phyloP scores from a whole-genome alignment of 805 yeast genomes.

The Dipodascus albidus region DNA sequence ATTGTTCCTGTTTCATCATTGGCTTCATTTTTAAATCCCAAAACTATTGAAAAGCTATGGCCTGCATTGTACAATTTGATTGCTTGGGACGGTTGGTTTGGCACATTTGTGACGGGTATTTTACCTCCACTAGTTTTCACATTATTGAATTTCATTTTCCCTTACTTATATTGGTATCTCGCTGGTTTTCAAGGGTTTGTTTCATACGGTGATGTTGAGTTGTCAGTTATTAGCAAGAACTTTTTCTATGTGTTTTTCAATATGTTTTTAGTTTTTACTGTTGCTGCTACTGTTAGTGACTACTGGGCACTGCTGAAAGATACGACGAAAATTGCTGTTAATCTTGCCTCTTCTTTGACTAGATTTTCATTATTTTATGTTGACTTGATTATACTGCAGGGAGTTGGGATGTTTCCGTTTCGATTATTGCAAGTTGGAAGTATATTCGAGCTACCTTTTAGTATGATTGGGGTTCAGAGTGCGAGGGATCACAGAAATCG shows the following conservation, averaged over 20 bases:
- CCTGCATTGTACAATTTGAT: constrained; percentile 69
- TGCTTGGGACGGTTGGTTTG: constrained; percentile 56
- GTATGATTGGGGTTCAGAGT: constrained; percentile 54
- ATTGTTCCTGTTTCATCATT: constrained; percentile 76
- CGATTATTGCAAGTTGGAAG: constrained; percentile 74
- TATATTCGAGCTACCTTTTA: constrained; percentile 60
- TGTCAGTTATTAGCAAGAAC: constrained; percentile 82
- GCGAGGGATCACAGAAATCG: constrained; percentile 71
- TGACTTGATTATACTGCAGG: constrained; percentile 71
- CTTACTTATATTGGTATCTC: constrained; percentile 75
- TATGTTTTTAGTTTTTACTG: constrained; percentile 83
- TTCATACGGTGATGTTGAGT: constrained; percentile 85
- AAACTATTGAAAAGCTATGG: constrained; percentile 69
- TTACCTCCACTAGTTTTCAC: constrained; percentile 89
- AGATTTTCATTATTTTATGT: constrained; percentile 81
- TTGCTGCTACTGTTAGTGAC: constrained; percentile 83
- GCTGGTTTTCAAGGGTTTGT: constrained; percentile 80
- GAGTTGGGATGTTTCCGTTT: constrained; percentile 82
- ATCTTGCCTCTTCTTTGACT: constrained; percentile 69
- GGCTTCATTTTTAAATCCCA: constrained; percentile 70
- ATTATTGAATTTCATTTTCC: constrained; percentile 67
- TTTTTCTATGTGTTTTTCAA: constrained; percentile 92
- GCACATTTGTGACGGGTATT: constrained; percentile 72
- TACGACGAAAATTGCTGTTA: constrained; percentile 79
- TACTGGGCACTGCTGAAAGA: constrained; percentile 75